phyloP scores from a whole-genome alignment of 2,329 filamentous ascomycete species.

The Phymatotrichopsis omnivora region DNA sequence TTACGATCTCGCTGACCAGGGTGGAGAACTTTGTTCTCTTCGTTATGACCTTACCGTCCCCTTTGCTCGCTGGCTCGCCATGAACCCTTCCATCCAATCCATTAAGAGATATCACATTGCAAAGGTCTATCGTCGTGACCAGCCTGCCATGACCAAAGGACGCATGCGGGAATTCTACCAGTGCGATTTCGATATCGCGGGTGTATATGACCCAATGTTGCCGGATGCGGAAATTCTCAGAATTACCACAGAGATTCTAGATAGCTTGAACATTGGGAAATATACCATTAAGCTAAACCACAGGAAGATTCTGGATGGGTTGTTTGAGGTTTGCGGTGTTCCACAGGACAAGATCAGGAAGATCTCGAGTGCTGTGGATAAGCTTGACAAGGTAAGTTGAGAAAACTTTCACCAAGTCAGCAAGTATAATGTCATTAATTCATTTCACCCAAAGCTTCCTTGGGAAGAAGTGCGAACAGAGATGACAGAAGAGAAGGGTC shows the following conservation, averaged over 20 bases:
- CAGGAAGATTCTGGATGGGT: constrained; percentile 82
- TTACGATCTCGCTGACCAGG: constrained; percentile 80
- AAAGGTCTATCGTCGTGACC: constrained; percentile 76
- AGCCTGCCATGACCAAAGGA: constrained; percentile 79
- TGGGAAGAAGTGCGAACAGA: constrained; percentile 86
- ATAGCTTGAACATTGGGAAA: constrained; percentile 48
- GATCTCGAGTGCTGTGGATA: constrained; percentile 89
- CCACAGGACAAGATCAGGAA: constrained; percentile 75
- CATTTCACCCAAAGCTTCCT: constrained; percentile 41
- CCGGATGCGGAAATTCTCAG: constrained; percentile 83
- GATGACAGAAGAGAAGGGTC: constrained; percentile 86
- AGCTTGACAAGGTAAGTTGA: constrained; percentile 61
- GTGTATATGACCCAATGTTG: constrained; percentile 78
- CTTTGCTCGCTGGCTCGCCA: constrained; percentile 84
- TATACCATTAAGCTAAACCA: constrained; percentile 93
- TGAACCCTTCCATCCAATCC: constrained; percentile 70
- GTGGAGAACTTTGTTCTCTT: constrained; percentile 73
- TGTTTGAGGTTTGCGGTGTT: constrained; percentile 86
- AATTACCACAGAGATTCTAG: constrained; percentile 77
- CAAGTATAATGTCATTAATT: constrained; percentile 30
- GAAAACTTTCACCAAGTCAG: not conserved
- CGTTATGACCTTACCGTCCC: constrained; percentile 83
- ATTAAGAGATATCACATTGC: constrained; percentile 95
- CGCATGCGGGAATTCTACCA: constrained; percentile 96
- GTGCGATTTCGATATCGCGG: constrained; percentile 93